These are phyloP conservation scores for Aegle marmelos DNA, from an alignment of 345 rosid species.

Conservation along the genomic window DNA sequence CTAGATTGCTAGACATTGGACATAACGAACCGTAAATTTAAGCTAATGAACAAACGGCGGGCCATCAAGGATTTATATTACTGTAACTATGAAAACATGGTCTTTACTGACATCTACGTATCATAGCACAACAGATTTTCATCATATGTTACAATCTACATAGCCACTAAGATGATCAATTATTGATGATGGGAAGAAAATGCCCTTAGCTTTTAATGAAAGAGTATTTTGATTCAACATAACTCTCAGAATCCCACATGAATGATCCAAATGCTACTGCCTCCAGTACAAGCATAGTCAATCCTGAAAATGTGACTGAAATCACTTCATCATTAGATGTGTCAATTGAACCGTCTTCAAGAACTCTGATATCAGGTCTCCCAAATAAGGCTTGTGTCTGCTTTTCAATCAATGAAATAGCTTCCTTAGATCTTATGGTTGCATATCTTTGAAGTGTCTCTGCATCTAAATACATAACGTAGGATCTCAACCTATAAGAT, in stretches of 20 bases:
- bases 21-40: not conserved
- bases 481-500: slow-evolving; percentile 59
- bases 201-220: slow-evolving; percentile 47
- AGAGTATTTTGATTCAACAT: slow-evolving; percentile 75
- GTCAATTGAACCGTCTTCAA: slow-evolving; percentile 76
- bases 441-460: slow-evolving; percentile 94
- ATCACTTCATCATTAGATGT: slow-evolving; percentile 57
- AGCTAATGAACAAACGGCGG: not conserved
- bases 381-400: slow-evolving; percentile 94
- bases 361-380: slow-evolving; percentile 67
- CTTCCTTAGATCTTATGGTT: slow-evolving; percentile 86
- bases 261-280: slow-evolving; percentile 91
- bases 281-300: slow-evolving; percentile 85
- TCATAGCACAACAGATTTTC: not conserved
- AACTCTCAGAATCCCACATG: slow-evolving; percentile 87
- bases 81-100: not conserved
- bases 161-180: not conserved
- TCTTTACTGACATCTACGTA: not conserved
- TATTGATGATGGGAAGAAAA: not conserved
- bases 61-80: not conserved
- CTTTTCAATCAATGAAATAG: slow-evolving; percentile 74
- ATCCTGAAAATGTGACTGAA: slow-evolving; percentile 57
- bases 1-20: not conserved
- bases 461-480: slow-evolving; percentile 77
- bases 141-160: not conserved